Evolutionary conservation across 2,329 filamentous ascomycete genomes (phyloP).

Genomic region (Microdochium bolleyi): DNA sequence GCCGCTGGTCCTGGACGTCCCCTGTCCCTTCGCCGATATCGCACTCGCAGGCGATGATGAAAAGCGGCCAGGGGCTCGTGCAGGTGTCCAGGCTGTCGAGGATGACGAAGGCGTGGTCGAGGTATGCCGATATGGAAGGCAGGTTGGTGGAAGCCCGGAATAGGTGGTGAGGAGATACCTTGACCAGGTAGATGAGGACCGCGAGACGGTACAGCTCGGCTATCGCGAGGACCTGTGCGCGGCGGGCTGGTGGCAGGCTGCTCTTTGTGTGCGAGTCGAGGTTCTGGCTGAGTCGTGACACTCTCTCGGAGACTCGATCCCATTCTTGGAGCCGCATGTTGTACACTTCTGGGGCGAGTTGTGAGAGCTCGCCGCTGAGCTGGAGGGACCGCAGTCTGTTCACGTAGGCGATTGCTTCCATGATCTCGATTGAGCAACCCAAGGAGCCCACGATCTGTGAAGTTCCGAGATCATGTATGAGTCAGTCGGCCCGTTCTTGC

Average conservation of each 20-base stretch:
- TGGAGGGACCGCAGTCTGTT: constrained; percentile 25
- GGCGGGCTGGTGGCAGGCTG: constrained; percentile 3
- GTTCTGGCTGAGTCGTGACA: not conserved
- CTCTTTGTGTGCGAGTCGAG: not conserved
- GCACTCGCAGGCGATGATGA: constrained; percentile 36
- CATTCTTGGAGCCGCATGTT: constrained; percentile 4
- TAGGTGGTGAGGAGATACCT: constrained; percentile 1
- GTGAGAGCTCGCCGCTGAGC: constrained; percentile 9
- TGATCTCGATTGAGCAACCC: constrained; percentile 37
- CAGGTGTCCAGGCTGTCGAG: constrained; percentile 28
- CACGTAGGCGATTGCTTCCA: constrained; percentile 32
- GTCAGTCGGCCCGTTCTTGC: too few species aligned
- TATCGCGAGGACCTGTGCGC: constrained; percentile 23
- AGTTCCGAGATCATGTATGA: not conserved
- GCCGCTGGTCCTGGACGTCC: constrained; percentile 23
- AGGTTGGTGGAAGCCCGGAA: constrained; percentile 15
- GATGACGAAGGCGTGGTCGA: constrained; percentile 26
- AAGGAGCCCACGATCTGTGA: constrained; percentile 36
- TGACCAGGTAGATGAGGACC: constrained; percentile 31
- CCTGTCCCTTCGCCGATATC: constrained; percentile 9
- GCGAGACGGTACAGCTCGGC: constrained; percentile 44
- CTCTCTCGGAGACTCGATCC: not conserved
- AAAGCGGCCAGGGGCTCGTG: constrained; percentile 40
- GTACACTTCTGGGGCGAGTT: not conserved
- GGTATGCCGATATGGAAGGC: constrained; percentile 13